Evolutionary conservation across 257 asterid species (phyloP).

Genomic region (Oldenlandia corymbosa): DNA sequence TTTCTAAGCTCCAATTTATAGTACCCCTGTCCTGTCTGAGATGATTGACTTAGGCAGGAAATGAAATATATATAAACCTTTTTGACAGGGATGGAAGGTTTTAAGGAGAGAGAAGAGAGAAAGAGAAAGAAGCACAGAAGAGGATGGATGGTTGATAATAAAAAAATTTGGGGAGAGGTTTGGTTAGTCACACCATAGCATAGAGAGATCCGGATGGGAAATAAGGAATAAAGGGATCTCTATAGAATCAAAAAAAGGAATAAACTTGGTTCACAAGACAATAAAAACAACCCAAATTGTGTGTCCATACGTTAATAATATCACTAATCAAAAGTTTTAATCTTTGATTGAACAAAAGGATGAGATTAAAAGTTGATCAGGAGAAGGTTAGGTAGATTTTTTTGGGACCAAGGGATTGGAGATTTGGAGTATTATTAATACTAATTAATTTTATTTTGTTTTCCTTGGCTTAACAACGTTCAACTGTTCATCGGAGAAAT

Average conservation of each 20-base stretch:
- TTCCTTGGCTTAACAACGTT: background rate
- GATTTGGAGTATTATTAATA: background rate
- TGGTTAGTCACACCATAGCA: slow-evolving; percentile 27
- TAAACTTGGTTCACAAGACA: slow-evolving; percentile 28
- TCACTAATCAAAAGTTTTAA: too few species aligned
- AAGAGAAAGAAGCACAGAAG: background rate
- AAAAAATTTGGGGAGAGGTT: background rate
- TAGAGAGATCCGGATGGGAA: slow-evolving; percentile 40
- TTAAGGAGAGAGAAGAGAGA: slow-evolving; percentile 10
- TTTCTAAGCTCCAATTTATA: too few species aligned
- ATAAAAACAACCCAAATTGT: background rate
- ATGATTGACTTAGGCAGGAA: slow-evolving; percentile 9
- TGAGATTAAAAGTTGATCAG: too few species aligned
- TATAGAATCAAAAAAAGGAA: slow-evolving; percentile 49
- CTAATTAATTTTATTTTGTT: too few species aligned
- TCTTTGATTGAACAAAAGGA: background rate
- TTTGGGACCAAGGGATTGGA: background rate
- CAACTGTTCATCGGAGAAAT: background rate
- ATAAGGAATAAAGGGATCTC: slow-evolving; percentile 56
- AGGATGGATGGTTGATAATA: background rate
- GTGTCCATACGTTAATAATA: too few species aligned
- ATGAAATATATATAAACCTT: background rate
- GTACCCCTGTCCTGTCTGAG: background rate
- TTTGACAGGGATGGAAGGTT: slow-evolving; percentile 15
- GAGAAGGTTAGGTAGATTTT: background rate